These are phyloP conservation scores for Zoysia matrella DNA, from an alignment of 202 grass and related monocot species.

Conservation along the genomic window DNA sequence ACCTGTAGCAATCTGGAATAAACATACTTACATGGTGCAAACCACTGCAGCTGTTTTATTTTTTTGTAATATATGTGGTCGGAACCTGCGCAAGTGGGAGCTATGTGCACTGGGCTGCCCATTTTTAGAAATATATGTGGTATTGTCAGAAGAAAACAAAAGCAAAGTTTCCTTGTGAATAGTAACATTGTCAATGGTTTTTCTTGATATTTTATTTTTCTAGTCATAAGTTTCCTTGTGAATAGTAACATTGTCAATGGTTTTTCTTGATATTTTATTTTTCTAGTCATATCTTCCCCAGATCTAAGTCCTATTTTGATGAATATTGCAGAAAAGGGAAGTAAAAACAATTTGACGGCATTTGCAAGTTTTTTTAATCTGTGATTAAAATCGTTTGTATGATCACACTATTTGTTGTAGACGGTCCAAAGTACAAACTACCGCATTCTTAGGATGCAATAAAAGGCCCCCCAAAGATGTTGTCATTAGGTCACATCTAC, in stretches of 20 bases:
- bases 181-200: neutral
- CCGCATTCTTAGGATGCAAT: neutral
- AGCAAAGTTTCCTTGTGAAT: neutral
- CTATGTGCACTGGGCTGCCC: too few species aligned
- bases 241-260: too few species aligned
- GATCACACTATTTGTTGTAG: neutral
- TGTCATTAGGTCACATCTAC: neutral
- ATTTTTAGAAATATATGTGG: too few species aligned
- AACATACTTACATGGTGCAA: neutral
- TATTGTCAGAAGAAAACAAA: conserved; percentile 1
- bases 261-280: too few species aligned
- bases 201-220: neutral
- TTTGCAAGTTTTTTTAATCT: neutral
- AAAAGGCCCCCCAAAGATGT: neutral
- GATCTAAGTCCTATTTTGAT: neutral
- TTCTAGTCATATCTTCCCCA: neutral
- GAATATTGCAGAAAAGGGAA: neutral
- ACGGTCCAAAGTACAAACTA: neutral
- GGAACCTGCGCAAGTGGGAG: too few species aligned
- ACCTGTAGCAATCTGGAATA: neutral
- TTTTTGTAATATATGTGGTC: too few species aligned
- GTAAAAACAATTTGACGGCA: neutral
- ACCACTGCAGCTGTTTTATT: neutral
- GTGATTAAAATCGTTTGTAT: neutral
- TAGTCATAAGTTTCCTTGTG: too few species aligned